A percentile compares a stretch with the other conserved stretches of the same genome.
phyloP scores from a whole-genome alignment of 1,139 yeast species.

The Hansenula sp. region DNA sequence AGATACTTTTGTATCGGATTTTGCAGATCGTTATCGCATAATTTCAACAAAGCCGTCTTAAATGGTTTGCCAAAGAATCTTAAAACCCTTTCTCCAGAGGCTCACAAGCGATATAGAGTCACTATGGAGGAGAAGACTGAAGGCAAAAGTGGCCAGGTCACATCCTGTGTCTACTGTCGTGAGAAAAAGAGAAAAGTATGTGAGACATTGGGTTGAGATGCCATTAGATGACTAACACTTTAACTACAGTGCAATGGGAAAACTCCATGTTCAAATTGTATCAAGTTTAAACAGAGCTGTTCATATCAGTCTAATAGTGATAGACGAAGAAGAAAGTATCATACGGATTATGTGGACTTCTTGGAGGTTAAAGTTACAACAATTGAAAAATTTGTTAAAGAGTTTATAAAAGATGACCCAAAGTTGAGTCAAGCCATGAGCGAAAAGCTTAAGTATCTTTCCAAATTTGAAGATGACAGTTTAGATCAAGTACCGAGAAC shows the following conservation, averaged over 20 bases:
- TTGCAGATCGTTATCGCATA: no score
- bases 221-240: neutral
- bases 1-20: no score
- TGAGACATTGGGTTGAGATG: no score
- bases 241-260: conserved; percentile 23
- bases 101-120: no score
- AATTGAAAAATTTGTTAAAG: conserved; percentile 20
- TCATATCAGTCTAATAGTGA: conserved; percentile 19
- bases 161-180: neutral
- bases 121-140: neutral
- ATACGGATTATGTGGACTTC: conserved; percentile 24
- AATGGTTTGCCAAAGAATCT: no score
- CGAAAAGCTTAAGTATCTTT: conserved; percentile 2
- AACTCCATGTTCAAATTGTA: conserved; percentile 25
- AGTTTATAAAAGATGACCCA: conserved; percentile 19
- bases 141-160: neutral
- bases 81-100: no score
- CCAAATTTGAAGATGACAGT: neutral
- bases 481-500: neutral
- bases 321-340: conserved; percentile 25
- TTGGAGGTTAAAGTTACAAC: conserved; percentile 19
- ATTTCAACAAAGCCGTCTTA: no score
- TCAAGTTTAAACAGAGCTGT: conserved; percentile 20
- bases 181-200: neutral
- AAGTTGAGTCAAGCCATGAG: conserved; percentile 5